Conservation (phyloP, 441 rosid species). For the Erodium moschatum region DNA sequence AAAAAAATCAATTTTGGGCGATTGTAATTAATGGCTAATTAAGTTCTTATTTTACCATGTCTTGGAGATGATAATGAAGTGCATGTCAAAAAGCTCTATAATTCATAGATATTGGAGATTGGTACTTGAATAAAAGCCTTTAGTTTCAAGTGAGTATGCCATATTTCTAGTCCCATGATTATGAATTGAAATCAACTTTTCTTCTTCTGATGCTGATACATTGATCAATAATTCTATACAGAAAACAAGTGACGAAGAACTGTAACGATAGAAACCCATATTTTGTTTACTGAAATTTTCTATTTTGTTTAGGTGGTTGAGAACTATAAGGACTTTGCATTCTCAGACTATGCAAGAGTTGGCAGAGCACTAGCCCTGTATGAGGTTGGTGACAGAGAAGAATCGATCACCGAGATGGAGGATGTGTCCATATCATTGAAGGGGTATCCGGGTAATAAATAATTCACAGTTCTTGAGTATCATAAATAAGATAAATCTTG, state of each 20-base stretch:
- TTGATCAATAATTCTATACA: no score
- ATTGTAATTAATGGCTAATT: neutral
- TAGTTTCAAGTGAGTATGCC: no score
- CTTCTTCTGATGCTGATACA: no score
- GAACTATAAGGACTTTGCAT: conserved; percentile 47
- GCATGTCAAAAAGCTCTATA: neutral
- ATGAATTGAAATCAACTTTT: no score
- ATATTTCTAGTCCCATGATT: no score
- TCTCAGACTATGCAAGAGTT: conserved; percentile 47
- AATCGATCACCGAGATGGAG: conserved; percentile 55
- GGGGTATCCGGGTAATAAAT: conserved; percentile 46
- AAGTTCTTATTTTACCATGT: neutral
- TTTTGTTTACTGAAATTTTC: neutral
- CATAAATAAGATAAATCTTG: neutral
- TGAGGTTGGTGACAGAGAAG: conserved; percentile 47
- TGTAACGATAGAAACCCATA: neutral
- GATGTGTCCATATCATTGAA: conserved; percentile 50
- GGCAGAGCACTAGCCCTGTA: conserved; percentile 50
- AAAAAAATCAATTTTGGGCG: no score
- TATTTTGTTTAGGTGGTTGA: conserved; percentile 34
- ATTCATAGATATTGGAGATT: neutral
- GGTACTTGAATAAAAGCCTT: neutral
- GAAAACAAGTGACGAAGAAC: no score
- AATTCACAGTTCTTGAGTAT: neutral
- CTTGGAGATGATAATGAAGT: neutral